Base-by-base conservation (phyloP, 2,329 filamentous ascomycete genomes). In the Sphaerostilbella broomeana region DNA sequence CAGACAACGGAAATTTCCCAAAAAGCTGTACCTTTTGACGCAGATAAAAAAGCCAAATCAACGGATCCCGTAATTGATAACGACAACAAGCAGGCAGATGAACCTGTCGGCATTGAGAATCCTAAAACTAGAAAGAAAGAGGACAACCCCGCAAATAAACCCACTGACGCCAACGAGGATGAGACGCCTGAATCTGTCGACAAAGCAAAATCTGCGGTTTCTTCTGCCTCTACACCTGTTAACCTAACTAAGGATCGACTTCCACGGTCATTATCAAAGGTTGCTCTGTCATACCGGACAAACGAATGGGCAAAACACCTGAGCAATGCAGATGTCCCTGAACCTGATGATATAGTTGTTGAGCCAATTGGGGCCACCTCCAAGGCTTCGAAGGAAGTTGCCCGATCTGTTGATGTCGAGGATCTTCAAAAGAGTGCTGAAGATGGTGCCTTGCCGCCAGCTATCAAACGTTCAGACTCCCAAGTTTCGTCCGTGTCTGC, bases 241-340 rank as follows among this genome's bases (percentile, higher is more conserved):
- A 74, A 63, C 32, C 58, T 84, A 43, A 79, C 73, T 5, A 73
- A 71, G 46, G 77, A 79, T 4, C 70, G 70, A 9, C 70, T 94
- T 8, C 85, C 86, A 1, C 66, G 71, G n/a, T 77, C 78, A 10
- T 62, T 88, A 22, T 92, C 88, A 1, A 81, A 77, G 45, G 75
- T 94, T 7, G 83, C 88, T 2, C 68, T 86, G 57, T 85, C 84
- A 0, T 94, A 92, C 56, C 78, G 90, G 42, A 95, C 88, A 2
- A 94, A 94, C 48, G 90, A 97, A 63, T 97, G 90, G 90, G 87
- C 88, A 0, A 95, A 95, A 59, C 87, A 95, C 58, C 70, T 95
- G 9, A 79, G 80, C 47, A 67, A 75, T 28, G 88, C 90, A 6
- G 89, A 95, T 12, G 65, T 68, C 5, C 87, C 87, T 1, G 74